Evolutionary conservation across 2,329 filamentous ascomycete genomes (phyloP).

Genomic region (Ophiostoma quercus): DNA sequence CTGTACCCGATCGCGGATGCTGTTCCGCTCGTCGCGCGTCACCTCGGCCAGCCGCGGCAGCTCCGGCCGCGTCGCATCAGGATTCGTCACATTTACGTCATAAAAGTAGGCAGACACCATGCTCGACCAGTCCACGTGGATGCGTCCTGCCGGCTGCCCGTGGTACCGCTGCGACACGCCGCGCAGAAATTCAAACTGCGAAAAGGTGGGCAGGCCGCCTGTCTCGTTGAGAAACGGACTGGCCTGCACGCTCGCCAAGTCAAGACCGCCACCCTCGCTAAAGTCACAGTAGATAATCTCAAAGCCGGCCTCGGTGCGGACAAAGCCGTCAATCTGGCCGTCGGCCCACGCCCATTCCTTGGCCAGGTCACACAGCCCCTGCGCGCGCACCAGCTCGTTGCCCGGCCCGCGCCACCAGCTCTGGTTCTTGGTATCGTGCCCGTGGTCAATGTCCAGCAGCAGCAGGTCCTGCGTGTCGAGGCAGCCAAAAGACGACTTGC

Average conservation of each 20-base stretch:
- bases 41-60: slow-evolving; percentile 29
- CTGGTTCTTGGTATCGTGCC: background rate
- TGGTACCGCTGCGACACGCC: slow-evolving; percentile 43
- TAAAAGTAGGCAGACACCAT: slow-evolving; percentile 51
- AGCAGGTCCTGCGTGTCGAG: slow-evolving; percentile 63
- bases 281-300: slow-evolving; percentile 67
- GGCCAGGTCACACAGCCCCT: slow-evolving; percentile 51
- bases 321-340: slow-evolving; percentile 52
- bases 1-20: slow-evolving; percentile 33
- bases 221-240: slow-evolving; percentile 26
- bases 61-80: slow-evolving; percentile 31
- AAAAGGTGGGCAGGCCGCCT: slow-evolving; percentile 25
- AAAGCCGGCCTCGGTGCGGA: slow-evolving; percentile 66
- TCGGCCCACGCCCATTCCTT: slow-evolving; percentile 40
- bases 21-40: slow-evolving; percentile 27
- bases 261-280: slow-evolving; percentile 35
- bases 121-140: slow-evolving; percentile 44
- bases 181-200: slow-evolving; percentile 36
- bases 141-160: slow-evolving; percentile 41
- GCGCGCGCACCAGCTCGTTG: slow-evolving; percentile 48
- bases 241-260: slow-evolving; percentile 33
- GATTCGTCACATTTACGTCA: slow-evolving; percentile 46
- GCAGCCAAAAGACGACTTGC: slow-evolving; percentile 59
- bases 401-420: background rate
- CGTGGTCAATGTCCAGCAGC: slow-evolving; percentile 35